Base-by-base conservation (phyloP, 2,329 filamentous ascomycete genomes). In the Coniochaeta pulveracea region DNA sequence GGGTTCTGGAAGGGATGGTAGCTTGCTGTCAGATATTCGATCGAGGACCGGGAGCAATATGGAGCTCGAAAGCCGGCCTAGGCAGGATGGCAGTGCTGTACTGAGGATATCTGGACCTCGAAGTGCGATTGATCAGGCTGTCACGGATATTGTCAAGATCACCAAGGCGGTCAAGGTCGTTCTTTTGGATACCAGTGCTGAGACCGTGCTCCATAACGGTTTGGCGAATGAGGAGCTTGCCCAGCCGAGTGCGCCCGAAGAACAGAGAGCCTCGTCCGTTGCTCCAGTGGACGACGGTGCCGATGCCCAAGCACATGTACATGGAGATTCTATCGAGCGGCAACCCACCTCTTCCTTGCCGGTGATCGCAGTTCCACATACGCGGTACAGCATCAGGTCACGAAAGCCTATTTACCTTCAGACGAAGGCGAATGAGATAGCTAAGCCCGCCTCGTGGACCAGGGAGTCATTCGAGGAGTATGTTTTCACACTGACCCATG, bases 401-500 rank as follows among this genome's bases (percentile, higher is more conserved):
- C 28, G 18, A 15, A 24, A 14, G 10, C 43, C 41, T 2, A 38
- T 45, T 28, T 15, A 15, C 4, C 38, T 48, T 3, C 24, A 46
- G 12, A 41, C 42, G 10, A 50, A 50, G 6, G 62, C 60, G 18
- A 53, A 63, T 36, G 44, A 58, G 26, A 56, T 63, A 7, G 51
- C 56, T 0, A 48, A 45, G 18, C 64, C 64, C 1, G 24, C 35
- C 2, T 27, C 37, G 2, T 69, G 66, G 65, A 63, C 61, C 4
- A 48, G 45, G 29, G 44, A 54, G 23, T 50, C 54, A 2, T 58
- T 70, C 11, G 48, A 61, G 30, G 38, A 46, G 3, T 69, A 69
- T 40, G 51, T 70, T 14, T 47, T 50, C 1, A 48, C 48, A 0
- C 47, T 71, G n/a, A 52, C 53, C 7, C 57, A 55, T 30, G 55